Evolutionary conservation across 352 stramenopile species (phyloP).

Genomic region (Pythium folliculosum): DNA sequence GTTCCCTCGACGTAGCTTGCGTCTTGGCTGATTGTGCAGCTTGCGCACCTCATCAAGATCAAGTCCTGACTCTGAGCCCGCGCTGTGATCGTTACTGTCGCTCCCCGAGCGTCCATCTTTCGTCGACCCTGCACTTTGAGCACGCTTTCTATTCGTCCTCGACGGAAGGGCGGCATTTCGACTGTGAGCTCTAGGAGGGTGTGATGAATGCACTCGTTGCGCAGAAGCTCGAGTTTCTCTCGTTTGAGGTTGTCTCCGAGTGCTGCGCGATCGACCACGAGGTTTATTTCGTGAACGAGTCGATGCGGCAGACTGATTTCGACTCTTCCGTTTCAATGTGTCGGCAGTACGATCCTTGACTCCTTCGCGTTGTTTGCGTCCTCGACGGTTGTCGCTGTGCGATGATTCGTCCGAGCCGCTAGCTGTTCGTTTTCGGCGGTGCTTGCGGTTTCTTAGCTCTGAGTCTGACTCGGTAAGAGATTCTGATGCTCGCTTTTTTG

Average conservation of each 20-base stretch:
- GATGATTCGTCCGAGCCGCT: conserved; percentile 1
- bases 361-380: neutral
- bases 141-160: neutral
- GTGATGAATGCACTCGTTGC: neutral
- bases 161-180: neutral
- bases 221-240: neutral
- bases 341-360: neutral
- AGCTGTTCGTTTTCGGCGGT: neutral
- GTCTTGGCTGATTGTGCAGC: conserved; percentile 8
- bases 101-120: neutral
- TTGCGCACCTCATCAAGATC: conserved; percentile 16
- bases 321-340: conserved; percentile 3
- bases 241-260: neutral
- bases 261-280: neutral
- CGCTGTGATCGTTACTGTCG: neutral
- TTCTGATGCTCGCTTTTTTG: neutral
- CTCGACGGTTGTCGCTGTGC: neutral
- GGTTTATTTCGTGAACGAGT: neutral
- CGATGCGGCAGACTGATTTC: neutral
- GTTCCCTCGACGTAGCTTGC: neutral
- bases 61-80: conserved; percentile 13
- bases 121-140: neutral
- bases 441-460: neutral
- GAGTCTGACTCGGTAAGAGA: conserved; percentile 8
- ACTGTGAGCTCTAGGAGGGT: neutral